Evolutionary conservation across 2,329 filamentous ascomycete genomes (phyloP), one percentile per base, ranked within the genome.

Genomic region (Exophiala sp.): DNA sequence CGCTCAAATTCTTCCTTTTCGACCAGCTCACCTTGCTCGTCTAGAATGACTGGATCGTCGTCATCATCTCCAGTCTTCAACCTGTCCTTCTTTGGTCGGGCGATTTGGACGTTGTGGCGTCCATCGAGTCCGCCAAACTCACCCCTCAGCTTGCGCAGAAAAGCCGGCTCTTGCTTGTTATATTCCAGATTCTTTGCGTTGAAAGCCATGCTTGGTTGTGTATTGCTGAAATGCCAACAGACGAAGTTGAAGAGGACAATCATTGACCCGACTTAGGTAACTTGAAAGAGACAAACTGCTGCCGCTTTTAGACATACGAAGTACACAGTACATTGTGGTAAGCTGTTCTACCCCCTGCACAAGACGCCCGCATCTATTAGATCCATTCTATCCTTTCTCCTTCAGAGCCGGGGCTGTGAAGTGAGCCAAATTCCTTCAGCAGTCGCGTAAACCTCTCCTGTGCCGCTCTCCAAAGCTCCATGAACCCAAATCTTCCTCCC

Each of bases 401-500:
- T 34, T 34, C 14, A 34, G 10, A 34, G 10, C 30, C 14, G 10
- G 51, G 30, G 30, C 30, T n/a, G 10, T 2, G 14, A 8, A 10
- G 30, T 34, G 2, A 34, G 9, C 66, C 69, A 72, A 53, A 72
- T 66, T 2, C 66, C 69, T 53, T 70, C 65, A 1, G 67, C 69
- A 57, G 69, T 67, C 2, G 66, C 63, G 53, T 65, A 66, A 7
- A 71, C 61, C 22, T 61, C 55, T 8, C 60, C 62, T 16, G 65
- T 60, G 34, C 66, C 67, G 27, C 66, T 64, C 58, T 71, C 70
- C 16, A 71, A 39, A 10, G 65, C 60, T 6, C 67, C 69, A 29
- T 65, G 55, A 10, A 70, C 64, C 68, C 68, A 72, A 49, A 64
- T 65, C 61, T 72, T 72, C 55, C 63, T 64, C 7, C 66, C 68